Conservation (phyloP, 768 basidiomycete species). For the Phaeotremella skinneri region DNA sequence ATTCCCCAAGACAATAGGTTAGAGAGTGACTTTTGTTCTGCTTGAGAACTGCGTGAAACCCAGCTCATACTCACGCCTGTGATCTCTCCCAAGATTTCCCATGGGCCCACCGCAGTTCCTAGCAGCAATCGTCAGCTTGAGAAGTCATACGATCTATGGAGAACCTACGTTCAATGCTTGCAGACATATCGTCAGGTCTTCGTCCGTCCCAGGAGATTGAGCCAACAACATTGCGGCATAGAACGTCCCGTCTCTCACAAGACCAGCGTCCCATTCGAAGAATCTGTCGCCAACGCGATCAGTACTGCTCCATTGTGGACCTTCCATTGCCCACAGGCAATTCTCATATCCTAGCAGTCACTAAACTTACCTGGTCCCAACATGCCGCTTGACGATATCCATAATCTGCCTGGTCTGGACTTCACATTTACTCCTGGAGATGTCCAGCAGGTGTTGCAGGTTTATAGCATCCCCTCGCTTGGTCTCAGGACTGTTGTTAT, state of each 20-base stretch:
- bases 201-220: constrained; percentile 57
- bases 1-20: too few species aligned
- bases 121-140: constrained; percentile 1
- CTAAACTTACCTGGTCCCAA: constrained; percentile 53
- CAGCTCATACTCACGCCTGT: constrained; percentile 30
- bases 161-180: constrained; percentile 61
- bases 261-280: constrained; percentile 79
- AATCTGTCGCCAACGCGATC: constrained; percentile 54
- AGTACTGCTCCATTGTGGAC: neutral
- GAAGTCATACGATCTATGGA: neutral
- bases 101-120: constrained; percentile 69
- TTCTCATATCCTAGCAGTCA: neutral
- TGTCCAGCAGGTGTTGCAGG: constrained; percentile 54
- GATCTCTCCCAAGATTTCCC: constrained; percentile 66
- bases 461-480: constrained; percentile 42
- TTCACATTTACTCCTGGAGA: constrained; percentile 56
- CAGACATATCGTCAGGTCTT: constrained; percentile 63
- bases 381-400: constrained; percentile 57
- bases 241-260: constrained; percentile 86
- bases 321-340: too few species aligned
- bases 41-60: neutral
- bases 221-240: constrained; percentile 78
- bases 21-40: neutral
- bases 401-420: constrained; percentile 57
- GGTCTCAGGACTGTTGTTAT: constrained; percentile 19